Percentiles rank a stretch among this genome's conserved stretches.
These are phyloP conservation scores for Prunus mume DNA, from an alignment of 306 rosid genomes.

Conservation along the genomic window DNA sequence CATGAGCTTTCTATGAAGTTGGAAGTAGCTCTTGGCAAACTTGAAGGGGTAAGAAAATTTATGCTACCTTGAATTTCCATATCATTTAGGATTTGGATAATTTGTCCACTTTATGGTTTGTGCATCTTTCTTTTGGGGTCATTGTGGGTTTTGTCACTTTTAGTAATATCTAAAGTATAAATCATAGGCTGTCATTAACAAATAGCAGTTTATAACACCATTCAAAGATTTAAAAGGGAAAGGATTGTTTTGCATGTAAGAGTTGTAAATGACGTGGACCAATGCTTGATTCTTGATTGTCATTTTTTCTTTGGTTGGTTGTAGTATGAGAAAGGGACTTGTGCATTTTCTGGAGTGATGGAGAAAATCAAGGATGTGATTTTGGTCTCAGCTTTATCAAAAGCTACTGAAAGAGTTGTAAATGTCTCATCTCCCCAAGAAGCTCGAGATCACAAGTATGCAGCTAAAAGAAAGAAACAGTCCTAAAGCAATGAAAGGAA, in stretches of 20 bases:
- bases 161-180: too few relatives aligned
- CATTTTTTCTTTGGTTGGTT: constrained; percentile 12
- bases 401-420: constrained; percentile 49
- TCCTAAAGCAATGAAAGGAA: constrained; percentile 6
- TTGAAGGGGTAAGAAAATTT: constrained; percentile 57
- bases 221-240: not conserved
- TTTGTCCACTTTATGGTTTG: not conserved
- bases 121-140: not conserved
- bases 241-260: not conserved
- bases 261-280: not conserved
- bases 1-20: constrained; percentile 42
- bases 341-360: constrained; percentile 32
- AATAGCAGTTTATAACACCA: not conserved
- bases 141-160: not conserved
- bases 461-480: constrained; percentile 39
- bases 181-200: not conserved
- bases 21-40: constrained; percentile 50
- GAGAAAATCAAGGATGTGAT: constrained; percentile 53
- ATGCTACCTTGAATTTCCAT: not conserved
- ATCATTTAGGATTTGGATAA: not conserved
- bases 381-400: constrained; percentile 40
- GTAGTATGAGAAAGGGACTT: constrained; percentile 57
- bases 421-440: constrained; percentile 19
- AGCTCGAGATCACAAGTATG: not conserved
- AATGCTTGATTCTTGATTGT: not conserved